Conservation (phyloP, 768 basidiomycete genomes). For the Pleurotus tuber-regium region DNA sequence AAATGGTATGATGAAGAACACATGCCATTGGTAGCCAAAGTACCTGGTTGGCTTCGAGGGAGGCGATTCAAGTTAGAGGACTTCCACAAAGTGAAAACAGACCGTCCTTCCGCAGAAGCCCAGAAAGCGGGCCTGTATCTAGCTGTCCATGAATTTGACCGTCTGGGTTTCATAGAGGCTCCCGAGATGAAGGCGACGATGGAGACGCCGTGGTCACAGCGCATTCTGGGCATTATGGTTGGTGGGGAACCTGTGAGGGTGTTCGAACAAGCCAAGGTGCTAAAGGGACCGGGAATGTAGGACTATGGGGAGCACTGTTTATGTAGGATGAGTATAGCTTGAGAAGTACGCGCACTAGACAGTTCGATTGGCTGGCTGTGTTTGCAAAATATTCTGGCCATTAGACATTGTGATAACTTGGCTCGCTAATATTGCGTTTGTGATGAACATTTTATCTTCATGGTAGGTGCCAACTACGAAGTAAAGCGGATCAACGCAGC, state of each 20-base stretch:
- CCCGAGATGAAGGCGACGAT: neutral
- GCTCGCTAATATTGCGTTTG: too few species aligned
- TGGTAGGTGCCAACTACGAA: too few species aligned
- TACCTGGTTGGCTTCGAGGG: conserved; percentile 28
- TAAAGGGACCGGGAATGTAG: too few species aligned
- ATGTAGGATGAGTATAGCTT: too few species aligned
- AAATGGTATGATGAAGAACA: conserved; percentile 31
- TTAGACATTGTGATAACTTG: too few species aligned
- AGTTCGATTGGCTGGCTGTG: too few species aligned
- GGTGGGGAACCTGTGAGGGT: neutral
- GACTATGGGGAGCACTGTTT: too few species aligned
- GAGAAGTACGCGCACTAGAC: too few species aligned
- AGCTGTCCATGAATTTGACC: neutral
- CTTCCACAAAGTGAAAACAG: neutral
- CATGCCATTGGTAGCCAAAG: conserved; percentile 21
- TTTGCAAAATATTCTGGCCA: too few species aligned
- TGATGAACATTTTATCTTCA: too few species aligned
- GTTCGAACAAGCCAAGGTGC: too few species aligned
- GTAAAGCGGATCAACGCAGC: too few species aligned
- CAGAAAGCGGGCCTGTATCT: neutral
- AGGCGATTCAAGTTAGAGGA: conserved; percentile 25
- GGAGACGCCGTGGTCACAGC: neutral
- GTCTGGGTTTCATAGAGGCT: neutral
- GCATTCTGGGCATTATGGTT: neutral
- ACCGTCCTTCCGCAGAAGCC: neutral